Conservation (phyloP, 768 basidiomycete species). For the Boletus barrowsii region DNA sequence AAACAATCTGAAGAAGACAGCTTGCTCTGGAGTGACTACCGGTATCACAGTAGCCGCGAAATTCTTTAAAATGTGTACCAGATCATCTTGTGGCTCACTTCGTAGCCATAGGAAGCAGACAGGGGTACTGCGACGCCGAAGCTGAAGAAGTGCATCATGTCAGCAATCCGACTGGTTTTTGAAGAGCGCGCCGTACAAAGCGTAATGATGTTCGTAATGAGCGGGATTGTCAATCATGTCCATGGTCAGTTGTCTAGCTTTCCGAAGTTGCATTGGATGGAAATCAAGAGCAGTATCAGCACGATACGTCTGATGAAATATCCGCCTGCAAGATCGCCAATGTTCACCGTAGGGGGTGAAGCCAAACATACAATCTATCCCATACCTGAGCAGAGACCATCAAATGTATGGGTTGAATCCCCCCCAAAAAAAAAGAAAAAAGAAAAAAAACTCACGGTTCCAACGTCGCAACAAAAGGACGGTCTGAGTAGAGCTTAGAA, state of each 20-base stretch:
- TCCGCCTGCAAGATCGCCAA: slow-evolving; percentile 1
- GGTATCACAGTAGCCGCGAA: neutral
- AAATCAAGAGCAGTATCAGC: neutral
- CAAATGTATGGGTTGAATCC: neutral
- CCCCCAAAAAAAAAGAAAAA: no score
- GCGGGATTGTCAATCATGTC: neutral
- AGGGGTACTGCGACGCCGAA: neutral
- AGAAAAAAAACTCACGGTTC: neutral
- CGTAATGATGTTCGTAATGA: neutral
- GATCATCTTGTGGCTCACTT: neutral
- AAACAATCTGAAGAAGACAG: neutral
- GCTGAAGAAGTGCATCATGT: neutral
- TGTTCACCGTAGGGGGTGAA: slow-evolving; percentile 6
- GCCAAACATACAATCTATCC: slow-evolving; percentile 1
- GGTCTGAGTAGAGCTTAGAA: neutral
- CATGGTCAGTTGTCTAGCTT: neutral
- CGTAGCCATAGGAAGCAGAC: slow-evolving; percentile 2
- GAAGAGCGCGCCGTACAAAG: neutral
- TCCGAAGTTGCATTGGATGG: slow-evolving; percentile 1
- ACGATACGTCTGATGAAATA: slow-evolving; percentile 5
- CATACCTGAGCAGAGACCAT: slow-evolving; percentile 2
- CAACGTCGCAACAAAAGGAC: neutral
- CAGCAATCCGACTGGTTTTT: neutral
- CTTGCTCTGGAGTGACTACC: neutral
- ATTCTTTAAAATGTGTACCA: neutral